These are phyloP conservation scores for Butyriboletus loyo DNA, from an alignment of 768 basidiomycete species.

Conservation along the genomic window DNA sequence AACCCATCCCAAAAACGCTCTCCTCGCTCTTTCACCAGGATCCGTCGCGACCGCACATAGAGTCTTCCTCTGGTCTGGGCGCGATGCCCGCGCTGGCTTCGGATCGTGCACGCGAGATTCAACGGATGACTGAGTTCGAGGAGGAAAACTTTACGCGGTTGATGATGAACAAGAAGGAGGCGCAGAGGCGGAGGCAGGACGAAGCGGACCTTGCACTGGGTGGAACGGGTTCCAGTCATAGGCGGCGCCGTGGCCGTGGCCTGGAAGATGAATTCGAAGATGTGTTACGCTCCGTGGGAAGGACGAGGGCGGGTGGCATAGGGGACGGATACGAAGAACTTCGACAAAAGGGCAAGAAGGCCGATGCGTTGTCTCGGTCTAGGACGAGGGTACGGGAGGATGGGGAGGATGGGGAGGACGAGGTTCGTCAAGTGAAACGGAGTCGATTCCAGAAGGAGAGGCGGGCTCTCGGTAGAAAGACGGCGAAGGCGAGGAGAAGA, in stretches of 20 bases:
- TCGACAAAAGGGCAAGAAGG: conserved; percentile 63
- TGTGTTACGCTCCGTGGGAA: conserved; percentile 60
- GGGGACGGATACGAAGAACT: conserved; percentile 84
- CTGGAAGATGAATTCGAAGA: conserved; percentile 86
- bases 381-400: conserved; percentile 36
- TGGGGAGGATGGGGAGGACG: conserved; percentile 28
- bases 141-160: conserved; percentile 92
- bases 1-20: conserved; percentile 65
- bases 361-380: conserved; percentile 57
- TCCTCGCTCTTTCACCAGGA: conserved; percentile 49
- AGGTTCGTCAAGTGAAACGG: conserved; percentile 33
- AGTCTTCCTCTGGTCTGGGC: conserved; percentile 73
- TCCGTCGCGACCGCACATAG: conserved; percentile 61
- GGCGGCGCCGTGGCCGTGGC: conserved; percentile 62
- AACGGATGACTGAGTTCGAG: conserved; percentile 83
- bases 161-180: conserved; percentile 87
- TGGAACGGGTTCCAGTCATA: conserved; percentile 54
- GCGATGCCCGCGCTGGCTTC: conserved; percentile 51
- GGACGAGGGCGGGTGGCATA: conserved; percentile 38
- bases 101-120: conserved; percentile 74
- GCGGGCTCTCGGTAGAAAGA: conserved; percentile 33
- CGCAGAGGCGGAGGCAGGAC: conserved; percentile 65
- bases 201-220: conserved; percentile 89
- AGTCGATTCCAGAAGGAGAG: conserved; percentile 44
- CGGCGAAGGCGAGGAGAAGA: conserved; percentile 15